Conservation (phyloP, 129 eudicot species). For the Centaurea solstitialis region DNA sequence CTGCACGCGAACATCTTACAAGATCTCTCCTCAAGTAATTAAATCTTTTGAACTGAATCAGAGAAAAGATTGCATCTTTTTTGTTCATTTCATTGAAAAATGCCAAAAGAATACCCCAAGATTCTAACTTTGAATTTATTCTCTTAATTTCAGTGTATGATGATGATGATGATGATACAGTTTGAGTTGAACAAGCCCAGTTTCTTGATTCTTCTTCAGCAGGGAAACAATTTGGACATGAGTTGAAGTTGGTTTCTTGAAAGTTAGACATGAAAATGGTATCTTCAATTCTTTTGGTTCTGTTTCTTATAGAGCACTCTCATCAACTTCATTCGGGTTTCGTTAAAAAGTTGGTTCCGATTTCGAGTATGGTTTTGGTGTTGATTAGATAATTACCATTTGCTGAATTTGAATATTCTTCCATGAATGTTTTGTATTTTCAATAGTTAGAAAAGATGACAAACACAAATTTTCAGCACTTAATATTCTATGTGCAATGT, state of each 20-base stretch:
- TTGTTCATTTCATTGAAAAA: constrained; percentile 5
- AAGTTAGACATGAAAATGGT: constrained; percentile 15
- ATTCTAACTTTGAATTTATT: constrained; percentile 17
- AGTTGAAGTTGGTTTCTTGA: constrained; percentile 24
- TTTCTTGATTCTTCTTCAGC: constrained; percentile 24
- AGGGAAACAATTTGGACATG: constrained; percentile 18
- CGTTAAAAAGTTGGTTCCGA: constrained; percentile 8
- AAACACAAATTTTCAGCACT: no score
- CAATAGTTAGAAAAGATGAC: no score
- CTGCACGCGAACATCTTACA: constrained; percentile 86
- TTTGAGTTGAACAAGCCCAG: constrained; percentile 19
- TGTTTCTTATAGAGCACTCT: constrained; percentile 26
- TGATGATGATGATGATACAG: constrained; percentile 29
- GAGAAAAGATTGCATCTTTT: neutral
- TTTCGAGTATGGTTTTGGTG: neutral
- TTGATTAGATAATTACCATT: constrained; percentile 12
- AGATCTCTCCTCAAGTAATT: constrained; percentile 84
- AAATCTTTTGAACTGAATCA: constrained; percentile 14
- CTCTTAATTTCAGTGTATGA: constrained; percentile 44
- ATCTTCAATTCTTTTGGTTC: constrained; percentile 19
- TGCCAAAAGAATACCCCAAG: neutral
- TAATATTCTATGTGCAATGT: neutral
- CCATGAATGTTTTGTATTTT: no score
- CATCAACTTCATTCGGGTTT: constrained; percentile 16
- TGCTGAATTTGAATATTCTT: no score